These are phyloP conservation scores for Bruguiera hainesii DNA, from an alignment of 441 rosid genomes.

Conservation along the genomic window DNA sequence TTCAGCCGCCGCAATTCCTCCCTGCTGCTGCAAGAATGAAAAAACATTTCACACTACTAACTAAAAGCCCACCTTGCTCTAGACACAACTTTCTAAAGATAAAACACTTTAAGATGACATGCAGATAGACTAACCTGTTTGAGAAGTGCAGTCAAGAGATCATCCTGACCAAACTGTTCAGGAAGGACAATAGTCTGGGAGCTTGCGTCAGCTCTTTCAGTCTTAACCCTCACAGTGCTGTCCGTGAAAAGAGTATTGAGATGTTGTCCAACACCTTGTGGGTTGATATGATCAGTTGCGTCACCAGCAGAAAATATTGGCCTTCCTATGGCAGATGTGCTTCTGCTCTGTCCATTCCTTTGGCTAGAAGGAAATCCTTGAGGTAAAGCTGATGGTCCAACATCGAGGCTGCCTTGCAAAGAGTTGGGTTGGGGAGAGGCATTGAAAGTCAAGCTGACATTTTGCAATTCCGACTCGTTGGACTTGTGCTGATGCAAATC, in stretches of 20 bases:
- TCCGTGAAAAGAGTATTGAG: slow-evolving; percentile 36
- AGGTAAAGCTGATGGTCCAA: slow-evolving; percentile 37
- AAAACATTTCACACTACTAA: slow-evolving; percentile 3
- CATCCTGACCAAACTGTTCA: slow-evolving; percentile 71
- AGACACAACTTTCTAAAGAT: too few relatives aligned
- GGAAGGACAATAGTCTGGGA: slow-evolving; percentile 37
- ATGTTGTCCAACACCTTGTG: slow-evolving; percentile 36
- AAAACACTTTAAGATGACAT: neutral
- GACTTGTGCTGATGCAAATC: slow-evolving; percentile 57
- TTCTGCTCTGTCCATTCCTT: slow-evolving; percentile 43
- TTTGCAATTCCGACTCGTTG: slow-evolving; percentile 64
- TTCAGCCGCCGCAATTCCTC: slow-evolving; percentile 51
- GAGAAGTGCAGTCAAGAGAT: slow-evolving; percentile 81
- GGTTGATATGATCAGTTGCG: slow-evolving; percentile 29
- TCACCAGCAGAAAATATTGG: slow-evolving; percentile 32
- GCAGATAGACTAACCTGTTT: slow-evolving; percentile 52
- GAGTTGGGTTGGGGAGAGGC: slow-evolving; percentile 45
- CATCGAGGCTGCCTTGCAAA: slow-evolving; percentile 33
- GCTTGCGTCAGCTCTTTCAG: slow-evolving; percentile 52
- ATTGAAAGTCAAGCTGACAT: slow-evolving; percentile 49
- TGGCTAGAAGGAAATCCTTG: slow-evolving; percentile 56
- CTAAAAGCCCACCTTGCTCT: neutral
- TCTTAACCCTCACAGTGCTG: slow-evolving; percentile 54
- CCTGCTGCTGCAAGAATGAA: slow-evolving; percentile 49
- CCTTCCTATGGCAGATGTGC: slow-evolving; percentile 31